phyloP scores from a whole-genome alignment of 257 asterid genomes.

The Salvia rosmarinus region DNA sequence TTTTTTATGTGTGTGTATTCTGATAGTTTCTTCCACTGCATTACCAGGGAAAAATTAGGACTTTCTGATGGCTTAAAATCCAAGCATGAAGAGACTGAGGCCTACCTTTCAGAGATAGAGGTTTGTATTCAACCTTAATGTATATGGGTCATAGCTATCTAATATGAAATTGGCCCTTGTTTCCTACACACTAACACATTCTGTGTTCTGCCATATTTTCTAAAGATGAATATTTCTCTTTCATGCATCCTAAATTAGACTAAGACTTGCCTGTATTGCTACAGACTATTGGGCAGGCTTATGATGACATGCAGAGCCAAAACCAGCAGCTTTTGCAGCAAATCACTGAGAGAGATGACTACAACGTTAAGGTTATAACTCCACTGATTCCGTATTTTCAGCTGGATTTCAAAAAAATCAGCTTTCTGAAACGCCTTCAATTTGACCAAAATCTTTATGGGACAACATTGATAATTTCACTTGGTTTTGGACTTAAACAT shows the following conservation, averaged over 20 bases:
- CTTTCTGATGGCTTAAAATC: constrained; percentile 73
- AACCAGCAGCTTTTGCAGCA: constrained; percentile 96
- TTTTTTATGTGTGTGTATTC: constrained; percentile 13
- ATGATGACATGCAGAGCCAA: constrained; percentile 97
- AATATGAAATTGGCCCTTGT: constrained; percentile 16
- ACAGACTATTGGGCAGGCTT: constrained; percentile 97
- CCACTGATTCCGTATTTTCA: neutral
- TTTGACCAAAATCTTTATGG: neutral
- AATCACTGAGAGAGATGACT: constrained; percentile 94
- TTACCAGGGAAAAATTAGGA: constrained; percentile 68
- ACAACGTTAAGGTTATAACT: constrained; percentile 75
- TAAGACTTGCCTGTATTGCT: constrained; percentile 37
- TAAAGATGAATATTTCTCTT: neutral
- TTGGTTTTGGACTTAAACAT: neutral
- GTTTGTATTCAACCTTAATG: constrained; percentile 42
- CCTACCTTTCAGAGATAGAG: constrained; percentile 95
- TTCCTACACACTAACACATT: constrained; percentile 56
- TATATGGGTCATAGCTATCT: constrained; percentile 4
- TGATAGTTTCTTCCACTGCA: constrained; percentile 31
- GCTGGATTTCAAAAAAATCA: constrained; percentile 17
- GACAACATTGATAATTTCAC: neutral
- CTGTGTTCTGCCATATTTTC: neutral
- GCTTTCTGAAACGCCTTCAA: neutral
- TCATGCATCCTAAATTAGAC: constrained; percentile 29
- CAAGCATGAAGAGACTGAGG: constrained; percentile 92